phyloP scores from a whole-genome alignment of 495 filamentous ascomycete genomes.

The Viridothelium virens region DNA sequence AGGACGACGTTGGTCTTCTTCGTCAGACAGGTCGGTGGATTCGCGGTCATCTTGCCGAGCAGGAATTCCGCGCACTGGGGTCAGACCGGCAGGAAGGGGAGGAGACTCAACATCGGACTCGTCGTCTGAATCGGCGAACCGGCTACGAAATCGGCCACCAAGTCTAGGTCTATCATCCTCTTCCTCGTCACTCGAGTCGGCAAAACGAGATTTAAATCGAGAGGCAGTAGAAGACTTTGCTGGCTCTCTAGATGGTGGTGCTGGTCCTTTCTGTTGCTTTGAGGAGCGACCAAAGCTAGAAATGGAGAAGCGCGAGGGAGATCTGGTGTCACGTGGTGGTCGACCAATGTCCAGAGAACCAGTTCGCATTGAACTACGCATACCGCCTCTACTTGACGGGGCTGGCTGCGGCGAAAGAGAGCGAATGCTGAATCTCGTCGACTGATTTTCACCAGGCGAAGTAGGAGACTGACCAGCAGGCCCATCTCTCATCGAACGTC shows the following conservation, averaged over 20 bases:
- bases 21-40: conserved; percentile 63
- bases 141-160: conserved; percentile 51
- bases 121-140: conserved; percentile 78
- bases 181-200: conserved; percentile 69
- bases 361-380: conserved; percentile 11
- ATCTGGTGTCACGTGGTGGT: conserved; percentile 28
- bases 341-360: conserved; percentile 27
- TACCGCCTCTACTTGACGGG: neutral
- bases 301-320: conserved; percentile 16
- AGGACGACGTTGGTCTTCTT: conserved; percentile 30
- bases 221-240: conserved; percentile 19
- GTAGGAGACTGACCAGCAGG: conserved; percentile 29
- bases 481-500: conserved; percentile 46
- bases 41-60: conserved; percentile 50
- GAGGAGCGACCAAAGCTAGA: conserved; percentile 40
- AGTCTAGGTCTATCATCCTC: conserved; percentile 42
- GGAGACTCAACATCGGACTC: conserved; percentile 45
- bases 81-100: conserved; percentile 33
- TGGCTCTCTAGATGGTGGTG: conserved; percentile 6
- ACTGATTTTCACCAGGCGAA: conserved; percentile 32
- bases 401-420: conserved; percentile 35
- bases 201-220: conserved; percentile 49
- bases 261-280: conserved; percentile 35
- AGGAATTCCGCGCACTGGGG: conserved; percentile 60
- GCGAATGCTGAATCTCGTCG: conserved; percentile 39